Base-by-base conservation (phyloP, 768 basidiomycete genomes). In the Boletus vinaceobasis region DNA sequence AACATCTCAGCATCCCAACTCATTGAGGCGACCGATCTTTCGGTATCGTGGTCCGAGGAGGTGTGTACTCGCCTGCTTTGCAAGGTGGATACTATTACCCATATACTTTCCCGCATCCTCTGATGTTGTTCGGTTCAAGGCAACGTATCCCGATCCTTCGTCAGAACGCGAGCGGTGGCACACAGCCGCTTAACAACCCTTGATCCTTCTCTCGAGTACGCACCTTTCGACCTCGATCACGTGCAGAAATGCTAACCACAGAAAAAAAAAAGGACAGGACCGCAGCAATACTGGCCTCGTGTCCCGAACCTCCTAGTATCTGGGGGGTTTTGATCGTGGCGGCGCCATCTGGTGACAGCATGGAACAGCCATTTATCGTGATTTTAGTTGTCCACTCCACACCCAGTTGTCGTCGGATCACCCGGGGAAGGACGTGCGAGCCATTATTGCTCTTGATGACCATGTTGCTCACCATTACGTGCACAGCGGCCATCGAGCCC, bases 271-370 rank as follows among this genome's bases (percentile, higher is more conserved):
- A 31, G 48, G 37, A 43, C 14, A 32, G 19, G 50, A 50, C 44
- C 23, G 19, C 51, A 43, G 37, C 43, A 55, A 9, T 19, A 21
- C 36, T n/a, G 5, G 36, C 53, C 52, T 40, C 50, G 31, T 57
- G 53, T 47, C 10, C 5, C 7, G 19, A 36, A 19, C 32, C 36
- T 21, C 48, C 52, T 19, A 7, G 42, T 39, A 43, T 43, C 39
- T 33, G n/a, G 36, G 23, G 38, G 33, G 26, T n/a, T 29, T 32
- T 57, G 57, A 65, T 59, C 10, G 57, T 65, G 61, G 55, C 53
- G 57, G 39, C 19, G 32, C 47, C 15, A 19, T 48, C 49, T 43
- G 47, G 52, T 42, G 35, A 54, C 57, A 52, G 26, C 48, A 57
- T 35, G 40, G 40, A 27, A 51, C 36, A 43, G 48, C 35, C 51